phyloP scores from a whole-genome alignment of 148 eudicot genomes.

The Rhododendron vialii region DNA sequence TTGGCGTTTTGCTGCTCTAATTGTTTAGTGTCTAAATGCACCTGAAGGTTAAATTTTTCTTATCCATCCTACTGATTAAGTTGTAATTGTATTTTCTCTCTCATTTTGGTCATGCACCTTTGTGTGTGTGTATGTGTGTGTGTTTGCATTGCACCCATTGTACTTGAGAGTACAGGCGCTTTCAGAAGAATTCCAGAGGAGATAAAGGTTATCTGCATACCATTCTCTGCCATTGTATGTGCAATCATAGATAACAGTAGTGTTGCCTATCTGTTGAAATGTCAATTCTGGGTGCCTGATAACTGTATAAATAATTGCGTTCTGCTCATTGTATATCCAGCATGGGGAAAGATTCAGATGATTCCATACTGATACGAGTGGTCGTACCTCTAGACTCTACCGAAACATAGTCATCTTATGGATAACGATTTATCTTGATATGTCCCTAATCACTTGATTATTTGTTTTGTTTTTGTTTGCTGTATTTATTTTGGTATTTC shows the following conservation, averaged over 20 bases:
- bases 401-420: background rate
- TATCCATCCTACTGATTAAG: background rate
- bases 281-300: background rate
- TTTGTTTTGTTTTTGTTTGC: background rate
- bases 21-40: background rate
- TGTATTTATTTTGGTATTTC: background rate
- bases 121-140: slow-evolving; percentile 37
- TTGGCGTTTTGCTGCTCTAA: slow-evolving; percentile 3
- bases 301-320: background rate
- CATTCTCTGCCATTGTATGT: background rate
- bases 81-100: background rate
- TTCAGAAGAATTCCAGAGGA: slow-evolving; percentile 70
- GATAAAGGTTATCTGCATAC: slow-evolving; percentile 46
- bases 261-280: background rate
- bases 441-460: background rate
- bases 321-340: background rate
- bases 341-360: background rate
- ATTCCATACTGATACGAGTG: background rate
- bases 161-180: slow-evolving; percentile 82
- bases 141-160: slow-evolving; percentile 92
- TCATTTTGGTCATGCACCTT: slow-evolving; percentile 57
- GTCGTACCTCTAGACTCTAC: background rate
- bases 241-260: background rate
- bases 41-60: background rate
- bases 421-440: background rate